Evolutionary conservation across 352 stramenopile genomes (phyloP), one percentile per base, ranked within the genome.

Genomic region (Pythium utonaiense): DNA sequence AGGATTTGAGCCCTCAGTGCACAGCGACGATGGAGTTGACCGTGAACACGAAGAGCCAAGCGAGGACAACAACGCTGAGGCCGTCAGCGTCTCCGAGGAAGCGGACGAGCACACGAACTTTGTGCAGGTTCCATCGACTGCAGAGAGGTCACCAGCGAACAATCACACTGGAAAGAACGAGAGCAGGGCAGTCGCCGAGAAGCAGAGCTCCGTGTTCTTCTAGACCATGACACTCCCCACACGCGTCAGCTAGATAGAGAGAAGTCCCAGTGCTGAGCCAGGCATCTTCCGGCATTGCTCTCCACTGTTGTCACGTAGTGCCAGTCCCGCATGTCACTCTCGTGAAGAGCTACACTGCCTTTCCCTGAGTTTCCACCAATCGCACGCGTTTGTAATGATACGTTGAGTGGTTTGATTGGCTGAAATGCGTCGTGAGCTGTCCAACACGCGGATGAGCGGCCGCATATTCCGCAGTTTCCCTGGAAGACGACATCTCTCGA

Each of bases 201-300:
- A 49, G 48, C 56, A 63, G 45, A 63, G 21, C 47, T 63, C 56
- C 24, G 33, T 63, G 3, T 63, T 63, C 56, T 63, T 63, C 28
- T 63, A 63, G 33, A 38, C 0, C 5, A 10, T 9, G 28, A 5
- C 9, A 9, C 28, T 10, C 5, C 28, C 28, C 28, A 33, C 5
- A 33, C 5, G 28, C 17, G 17, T n/a, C n/a, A n/a, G n/a, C n/a
- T n/a, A n/a, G n/a, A n/a, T n/a, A n/a, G n/a, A n/a, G n/a, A n/a
- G n/a, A n/a, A n/a, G n/a, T n/a, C n/a, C n/a, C n/a, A n/a, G n/a
- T n/a, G n/a, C n/a, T n/a, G n/a, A n/a, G n/a, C n/a, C n/a, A 10
- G 17, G 14, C 30, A 58, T 19, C 13, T 17, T 33, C 28, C 28
- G 9, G 28, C 28, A 5, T 28, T 16, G 16, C 12, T 44, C 31